Base-by-base conservation (phyloP, 805 yeast genomes). In the Starmerella davenportii region DNA sequence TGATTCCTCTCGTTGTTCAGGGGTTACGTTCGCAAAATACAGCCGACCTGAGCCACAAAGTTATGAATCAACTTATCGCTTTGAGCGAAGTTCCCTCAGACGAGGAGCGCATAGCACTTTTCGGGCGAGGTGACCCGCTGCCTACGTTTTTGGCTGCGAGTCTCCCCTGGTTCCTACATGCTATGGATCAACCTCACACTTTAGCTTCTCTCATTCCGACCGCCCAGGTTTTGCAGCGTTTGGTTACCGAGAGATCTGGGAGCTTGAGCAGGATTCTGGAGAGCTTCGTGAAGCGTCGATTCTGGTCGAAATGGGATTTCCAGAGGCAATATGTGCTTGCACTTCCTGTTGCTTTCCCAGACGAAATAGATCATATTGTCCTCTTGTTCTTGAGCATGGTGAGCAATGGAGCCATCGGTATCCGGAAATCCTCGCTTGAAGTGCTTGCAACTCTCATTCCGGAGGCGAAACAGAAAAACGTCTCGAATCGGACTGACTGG, bases 291-390 rank as follows among this genome's bases (percentile, higher is more conserved):
- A 80, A 78, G 52, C 70, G 71, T 40, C 67, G 84, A 47, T 87
- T 92, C 58, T 65, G 98, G 50, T 76, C 87, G n/a, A 82, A 82
- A 54, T 74, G 76, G 43, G 98, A 90, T 52, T 87, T 92, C 48
- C 58, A 85, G 47, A 71, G 74, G 31, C 96, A 90, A 57, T 69
- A 80, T 3, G 73, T 81, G 1, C 68, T 75, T 34, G 74, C 78
- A 21, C 68, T 87, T n/a, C 67, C 71, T 19, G 61, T 69, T 25
- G 64, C 77, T 49, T 80, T 84, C 59, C 82, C 85, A 0, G 69
- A 68, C 15, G 76, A 67, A 51, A 76, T 80, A 34, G 79, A 85
- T 0, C 79, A 76, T 41, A 68, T 78, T 0, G 64, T 87, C 44
- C 76, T 81, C 1, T 70, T 84, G 39, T 60, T 87, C 15, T 56